Evolutionary conservation across 2,329 filamentous ascomycete species (phyloP).

Genomic region (Cladosporium sp.): DNA sequence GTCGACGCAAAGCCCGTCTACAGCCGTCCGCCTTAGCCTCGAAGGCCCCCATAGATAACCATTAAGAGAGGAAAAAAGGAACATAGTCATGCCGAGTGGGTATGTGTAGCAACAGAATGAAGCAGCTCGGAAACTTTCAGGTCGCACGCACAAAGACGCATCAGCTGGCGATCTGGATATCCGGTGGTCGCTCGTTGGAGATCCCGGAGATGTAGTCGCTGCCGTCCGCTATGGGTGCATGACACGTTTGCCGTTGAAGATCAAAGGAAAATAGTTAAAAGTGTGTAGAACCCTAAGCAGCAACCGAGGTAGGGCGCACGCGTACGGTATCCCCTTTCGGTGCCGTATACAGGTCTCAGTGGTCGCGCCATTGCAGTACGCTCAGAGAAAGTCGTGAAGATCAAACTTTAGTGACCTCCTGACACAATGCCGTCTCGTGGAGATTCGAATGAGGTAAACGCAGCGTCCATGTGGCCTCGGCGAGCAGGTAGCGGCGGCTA

Average conservation of each 20-base stretch:
- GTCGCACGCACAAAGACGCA: not conserved
- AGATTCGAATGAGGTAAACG: not conserved
- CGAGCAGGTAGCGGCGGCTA: not conserved
- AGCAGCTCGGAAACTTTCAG: not conserved
- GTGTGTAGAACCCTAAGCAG: not conserved
- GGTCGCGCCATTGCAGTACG: not conserved
- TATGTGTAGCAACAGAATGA: not conserved
- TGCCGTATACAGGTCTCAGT: not conserved
- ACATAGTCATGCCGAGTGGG: conserved; percentile 11
- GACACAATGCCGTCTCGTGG: not conserved
- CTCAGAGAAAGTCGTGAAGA: not conserved
- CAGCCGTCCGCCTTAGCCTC: not conserved
- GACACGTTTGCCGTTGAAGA: not conserved
- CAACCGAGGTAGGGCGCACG: conserved; percentile 9
- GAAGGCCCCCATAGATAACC: not conserved
- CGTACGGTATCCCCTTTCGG: not conserved
- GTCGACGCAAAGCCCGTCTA: not conserved
- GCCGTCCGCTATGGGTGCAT: not conserved
- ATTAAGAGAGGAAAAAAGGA: not conserved
- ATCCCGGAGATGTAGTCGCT: not conserved
- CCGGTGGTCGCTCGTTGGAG: not conserved
- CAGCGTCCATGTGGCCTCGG: not conserved
- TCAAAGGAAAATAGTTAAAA: conserved; percentile 10
- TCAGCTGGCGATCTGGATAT: conserved; percentile 1
- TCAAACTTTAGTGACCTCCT: not conserved